Percentiles rank a stretch among this genome's conserved stretches.
Evolutionary conservation across 345 rosid genomes (phyloP).

Genomic region (Raphanus raphanistrum): DNA sequence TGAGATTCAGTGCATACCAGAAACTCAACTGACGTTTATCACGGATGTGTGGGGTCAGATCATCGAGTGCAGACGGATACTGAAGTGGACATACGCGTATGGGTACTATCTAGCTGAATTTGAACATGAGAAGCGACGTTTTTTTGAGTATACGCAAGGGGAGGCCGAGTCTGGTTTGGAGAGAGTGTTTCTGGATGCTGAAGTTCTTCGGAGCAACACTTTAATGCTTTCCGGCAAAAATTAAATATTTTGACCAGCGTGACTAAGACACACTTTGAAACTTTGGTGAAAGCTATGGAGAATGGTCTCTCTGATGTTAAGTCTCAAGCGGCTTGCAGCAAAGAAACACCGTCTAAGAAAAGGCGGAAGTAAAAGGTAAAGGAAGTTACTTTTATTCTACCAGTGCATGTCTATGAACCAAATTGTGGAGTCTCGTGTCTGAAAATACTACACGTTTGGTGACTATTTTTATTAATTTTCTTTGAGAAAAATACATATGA

Average conservation of each 20-base stretch:
- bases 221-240: not conserved
- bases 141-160: conserved; percentile 17
- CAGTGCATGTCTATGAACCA: too few species aligned
- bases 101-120: conserved; percentile 1
- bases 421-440: too few species aligned
- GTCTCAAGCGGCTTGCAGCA: not conserved
- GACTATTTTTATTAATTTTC: too few species aligned
- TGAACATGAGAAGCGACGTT: not conserved
- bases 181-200: not conserved
- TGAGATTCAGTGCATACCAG: not conserved
- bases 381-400: too few species aligned
- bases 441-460: not conserved
- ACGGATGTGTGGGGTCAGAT: conserved; percentile 16
- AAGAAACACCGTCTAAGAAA: too few species aligned
- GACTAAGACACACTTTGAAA: conserved; percentile 7
- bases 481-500: too few species aligned
- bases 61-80: conserved; percentile 13
- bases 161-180: conserved; percentile 20
- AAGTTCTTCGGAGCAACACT: not conserved
- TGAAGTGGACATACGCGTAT: conserved; percentile 17
- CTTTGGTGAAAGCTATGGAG: conserved; percentile 10
- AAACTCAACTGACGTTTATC: conserved; percentile 8
- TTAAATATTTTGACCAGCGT: not conserved
- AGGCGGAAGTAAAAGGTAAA: too few species aligned
- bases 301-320: conserved; percentile 10